phyloP scores from a whole-genome alignment of 192 early-diverging fungal species.

The Podila clonocystis region DNA sequence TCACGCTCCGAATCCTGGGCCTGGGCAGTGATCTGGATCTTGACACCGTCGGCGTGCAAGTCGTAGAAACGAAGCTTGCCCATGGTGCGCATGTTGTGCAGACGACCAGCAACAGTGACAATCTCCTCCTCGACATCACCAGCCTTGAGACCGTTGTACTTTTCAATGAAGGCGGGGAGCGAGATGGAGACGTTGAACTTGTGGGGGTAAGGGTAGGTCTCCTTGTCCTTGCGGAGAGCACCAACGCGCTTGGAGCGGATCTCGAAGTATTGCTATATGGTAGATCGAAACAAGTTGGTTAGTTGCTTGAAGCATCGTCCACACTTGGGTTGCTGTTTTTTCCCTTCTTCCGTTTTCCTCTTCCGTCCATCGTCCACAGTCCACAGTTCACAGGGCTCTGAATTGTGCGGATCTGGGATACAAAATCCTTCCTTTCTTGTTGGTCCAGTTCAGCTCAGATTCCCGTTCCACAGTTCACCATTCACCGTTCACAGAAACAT shows the following conservation, averaged over 20 bases:
- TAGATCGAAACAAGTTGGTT: background rate
- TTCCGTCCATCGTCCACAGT: too few relatives aligned
- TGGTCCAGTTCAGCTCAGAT: too few relatives aligned
- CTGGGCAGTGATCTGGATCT: constrained; percentile 94
- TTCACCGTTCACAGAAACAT: background rate
- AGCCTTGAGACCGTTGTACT: constrained; percentile 75
- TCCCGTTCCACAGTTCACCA: too few relatives aligned
- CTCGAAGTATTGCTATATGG: constrained; percentile 93
- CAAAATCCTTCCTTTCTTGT: too few relatives aligned
- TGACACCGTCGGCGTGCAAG: constrained; percentile 90
- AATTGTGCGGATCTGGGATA: too few relatives aligned
- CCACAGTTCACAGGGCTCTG: too few relatives aligned
- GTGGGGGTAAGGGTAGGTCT: constrained; percentile 97
- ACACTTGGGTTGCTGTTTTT: background rate
- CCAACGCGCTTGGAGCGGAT: constrained; percentile 87
- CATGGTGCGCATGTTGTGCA: constrained; percentile 95
- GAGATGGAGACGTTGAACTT: constrained; percentile 95
- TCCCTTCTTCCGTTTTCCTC: too few relatives aligned
- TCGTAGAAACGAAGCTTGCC: constrained; percentile 98
- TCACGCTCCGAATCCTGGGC: constrained; percentile 73
- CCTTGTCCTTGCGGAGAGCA: constrained; percentile 81
- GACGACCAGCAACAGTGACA: constrained; percentile 88
- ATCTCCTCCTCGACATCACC: constrained; percentile 75
- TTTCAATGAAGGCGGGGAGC: constrained; percentile 87
- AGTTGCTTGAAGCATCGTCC: background rate